Base-by-base conservation (phyloP, 805 yeast genomes). In the Zygotorulaspora danielsina region DNA sequence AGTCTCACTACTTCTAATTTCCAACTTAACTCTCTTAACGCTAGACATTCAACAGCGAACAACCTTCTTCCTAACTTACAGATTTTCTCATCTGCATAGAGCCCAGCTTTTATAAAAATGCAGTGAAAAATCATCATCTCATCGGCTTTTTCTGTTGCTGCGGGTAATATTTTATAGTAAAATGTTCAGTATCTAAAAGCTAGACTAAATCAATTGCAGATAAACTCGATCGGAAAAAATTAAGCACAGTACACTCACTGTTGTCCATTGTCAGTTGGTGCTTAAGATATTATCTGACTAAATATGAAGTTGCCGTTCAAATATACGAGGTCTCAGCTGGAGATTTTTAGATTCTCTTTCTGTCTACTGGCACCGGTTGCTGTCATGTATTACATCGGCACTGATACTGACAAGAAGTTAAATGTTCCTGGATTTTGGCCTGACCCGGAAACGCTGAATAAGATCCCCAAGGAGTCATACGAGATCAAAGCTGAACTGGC, bases 381-480 rank as follows among this genome's bases (percentile, higher is more conserved):
- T n/a, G 83, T 87, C 55, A 89, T 89, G 97, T 82, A 86, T 64
- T 89, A 83, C 53, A 89, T 87, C 32, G 97, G 97, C 58, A 75
- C 83, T 27, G 89, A 89, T 53, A 83, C 97, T 1, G 95, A 89
- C 61, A 76, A 72, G 53, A 89, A 87, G 67, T 79, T 89, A 61
- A 85, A 87, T 57, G 80, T 88, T 34, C 94, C 95, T 6, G 96
- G 96, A 15, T 89, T 86, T 65, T 88, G 96, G 95, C 97, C 97
- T 2, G 97, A 88, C 61, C 96, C 96, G 29, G 83, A 84, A 29
- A 83, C 96, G 2, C 71, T 87, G 50, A 88, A 89, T 59, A 82
- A 85, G 64, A 81, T 89, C 24, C 97, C 97, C 2, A 89, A 88
- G 55, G 96, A 89, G 56, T 88, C 88, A 2, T 84, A 82, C 54